Conservation (phyloP, 2,329 filamentous ascomycete genomes). For the Zymoseptoria tritici region DNA sequence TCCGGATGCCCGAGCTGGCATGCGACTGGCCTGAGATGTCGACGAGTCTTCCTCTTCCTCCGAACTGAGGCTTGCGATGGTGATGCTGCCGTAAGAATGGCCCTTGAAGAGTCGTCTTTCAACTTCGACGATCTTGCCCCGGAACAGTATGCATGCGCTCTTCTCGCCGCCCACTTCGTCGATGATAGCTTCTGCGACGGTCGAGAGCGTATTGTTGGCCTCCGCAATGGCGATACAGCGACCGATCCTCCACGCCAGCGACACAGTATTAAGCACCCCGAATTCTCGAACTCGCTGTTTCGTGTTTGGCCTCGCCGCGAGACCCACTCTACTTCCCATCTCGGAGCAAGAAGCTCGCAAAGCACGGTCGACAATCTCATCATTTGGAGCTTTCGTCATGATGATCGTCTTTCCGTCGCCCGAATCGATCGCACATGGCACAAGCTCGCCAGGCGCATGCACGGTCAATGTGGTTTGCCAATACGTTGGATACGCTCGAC, state of each 20-base stretch:
- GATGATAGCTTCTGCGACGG: slow-evolving; percentile 52
- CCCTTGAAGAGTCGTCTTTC: slow-evolving; percentile 50
- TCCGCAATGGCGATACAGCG: slow-evolving; percentile 50
- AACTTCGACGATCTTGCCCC: slow-evolving; percentile 57
- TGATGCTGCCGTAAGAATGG: slow-evolving; percentile 53
- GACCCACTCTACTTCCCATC: slow-evolving; percentile 37
- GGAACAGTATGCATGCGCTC: slow-evolving; percentile 52
- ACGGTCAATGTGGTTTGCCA: slow-evolving; percentile 42
- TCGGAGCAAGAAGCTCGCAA: slow-evolving; percentile 33
- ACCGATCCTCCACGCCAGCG: slow-evolving; percentile 48
- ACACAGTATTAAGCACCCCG: slow-evolving; percentile 36
- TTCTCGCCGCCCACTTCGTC: slow-evolving; percentile 49
- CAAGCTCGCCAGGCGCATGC: slow-evolving; percentile 34
- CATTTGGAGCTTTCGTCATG: slow-evolving; percentile 36
- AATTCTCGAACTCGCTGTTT: slow-evolving; percentile 31
- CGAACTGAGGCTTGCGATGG: slow-evolving; percentile 32
- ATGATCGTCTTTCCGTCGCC: slow-evolving; percentile 40
- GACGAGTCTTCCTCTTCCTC: slow-evolving; percentile 31
- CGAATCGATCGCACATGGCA: slow-evolving; percentile 41
- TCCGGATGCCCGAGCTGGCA: slow-evolving; percentile 29
- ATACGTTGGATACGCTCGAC: slow-evolving; percentile 40
- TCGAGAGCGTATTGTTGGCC: slow-evolving; percentile 44
- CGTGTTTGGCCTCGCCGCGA: slow-evolving; percentile 35
- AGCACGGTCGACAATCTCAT: slow-evolving; percentile 38
- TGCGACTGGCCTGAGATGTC: slow-evolving; percentile 12